phyloP scores from a whole-genome alignment of 2,329 filamentous ascomycete species.

The Arthrobotrys sinensis region DNA sequence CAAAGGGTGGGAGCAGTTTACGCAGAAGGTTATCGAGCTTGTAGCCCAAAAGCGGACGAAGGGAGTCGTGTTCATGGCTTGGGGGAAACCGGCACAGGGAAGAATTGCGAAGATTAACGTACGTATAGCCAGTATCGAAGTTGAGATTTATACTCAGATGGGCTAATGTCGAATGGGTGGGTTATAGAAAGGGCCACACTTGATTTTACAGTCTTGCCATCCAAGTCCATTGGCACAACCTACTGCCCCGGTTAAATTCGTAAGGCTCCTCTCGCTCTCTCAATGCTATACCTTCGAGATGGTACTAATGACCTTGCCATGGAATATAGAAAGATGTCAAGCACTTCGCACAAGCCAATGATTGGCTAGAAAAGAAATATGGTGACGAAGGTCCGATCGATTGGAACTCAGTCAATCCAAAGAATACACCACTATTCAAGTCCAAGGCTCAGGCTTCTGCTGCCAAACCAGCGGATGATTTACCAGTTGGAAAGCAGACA shows the following conservation, averaged over 20 bases:
- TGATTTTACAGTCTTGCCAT: conserved; percentile 88
- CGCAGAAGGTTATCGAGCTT: conserved; percentile 89
- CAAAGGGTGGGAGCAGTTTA: conserved; percentile 93
- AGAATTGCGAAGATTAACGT: conserved; percentile 80
- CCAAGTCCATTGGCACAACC: conserved; percentile 91
- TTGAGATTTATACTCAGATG: no score
- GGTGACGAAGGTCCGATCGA: conserved; percentile 86
- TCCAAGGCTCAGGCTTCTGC: conserved; percentile 23
- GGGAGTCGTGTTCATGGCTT: conserved; percentile 95
- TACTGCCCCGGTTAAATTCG: conserved; percentile 76
- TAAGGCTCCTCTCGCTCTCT: conserved; percentile 67
- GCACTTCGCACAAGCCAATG: conserved; percentile 85
- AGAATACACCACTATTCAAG: conserved; percentile 45
- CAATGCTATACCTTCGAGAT: neutral
- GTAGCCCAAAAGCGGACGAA: conserved; percentile 81
- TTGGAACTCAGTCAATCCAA: conserved; percentile 77
- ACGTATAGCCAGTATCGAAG: neutral
- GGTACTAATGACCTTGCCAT: neutral
- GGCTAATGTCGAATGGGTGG: neutral
- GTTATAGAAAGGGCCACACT: conserved; percentile 75
- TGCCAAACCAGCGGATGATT: conserved; percentile 18
- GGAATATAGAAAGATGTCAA: conserved; percentile 77
- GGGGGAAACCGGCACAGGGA: conserved; percentile 88
- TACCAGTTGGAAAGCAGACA: conserved; percentile 32
- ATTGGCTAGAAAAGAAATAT: conserved; percentile 85